phyloP scores from a whole-genome alignment of 2,329 filamentous ascomycete genomes.

The Talaromyces rugulosus region DNA sequence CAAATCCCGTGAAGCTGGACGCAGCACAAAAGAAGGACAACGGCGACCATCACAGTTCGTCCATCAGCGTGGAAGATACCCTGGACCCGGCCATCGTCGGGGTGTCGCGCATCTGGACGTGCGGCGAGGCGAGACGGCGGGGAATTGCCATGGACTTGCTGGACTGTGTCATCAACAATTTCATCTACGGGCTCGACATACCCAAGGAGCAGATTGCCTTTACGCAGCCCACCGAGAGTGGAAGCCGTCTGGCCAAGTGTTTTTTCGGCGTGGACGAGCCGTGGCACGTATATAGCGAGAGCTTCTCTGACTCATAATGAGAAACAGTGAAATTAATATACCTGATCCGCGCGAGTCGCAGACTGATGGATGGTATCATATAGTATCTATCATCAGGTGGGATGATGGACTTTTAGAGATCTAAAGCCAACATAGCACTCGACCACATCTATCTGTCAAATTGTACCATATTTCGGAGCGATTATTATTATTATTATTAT shows the following conservation, averaged over 20 bases:
- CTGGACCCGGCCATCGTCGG: constrained; percentile 51
- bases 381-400: background rate
- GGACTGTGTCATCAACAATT: constrained; percentile 52
- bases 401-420: background rate
- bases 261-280: constrained; percentile 54
- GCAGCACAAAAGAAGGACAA: constrained; percentile 16
- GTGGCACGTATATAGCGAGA: constrained; percentile 58
- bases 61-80: constrained; percentile 43
- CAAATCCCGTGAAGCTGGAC: constrained; percentile 45
- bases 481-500: too few relatives aligned
- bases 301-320: constrained; percentile 15
- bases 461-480: background rate
- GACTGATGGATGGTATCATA: background rate
- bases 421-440: background rate
- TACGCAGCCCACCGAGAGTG: constrained; percentile 62
- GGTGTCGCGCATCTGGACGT: constrained; percentile 64
- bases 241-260: constrained; percentile 53
- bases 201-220: constrained; percentile 57
- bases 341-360: background rate
- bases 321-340: background rate
- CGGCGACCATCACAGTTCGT: constrained; percentile 29
- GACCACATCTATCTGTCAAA: background rate
- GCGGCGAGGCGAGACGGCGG: constrained; percentile 50
- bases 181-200: constrained; percentile 53
- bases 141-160: constrained; percentile 57